Percentiles rank a stretch among this genome's conserved stretches.
These are phyloP conservation scores for Chrysanthemum seticuspe DNA, from an alignment of 129 eudicot species.

Conservation along the genomic window DNA sequence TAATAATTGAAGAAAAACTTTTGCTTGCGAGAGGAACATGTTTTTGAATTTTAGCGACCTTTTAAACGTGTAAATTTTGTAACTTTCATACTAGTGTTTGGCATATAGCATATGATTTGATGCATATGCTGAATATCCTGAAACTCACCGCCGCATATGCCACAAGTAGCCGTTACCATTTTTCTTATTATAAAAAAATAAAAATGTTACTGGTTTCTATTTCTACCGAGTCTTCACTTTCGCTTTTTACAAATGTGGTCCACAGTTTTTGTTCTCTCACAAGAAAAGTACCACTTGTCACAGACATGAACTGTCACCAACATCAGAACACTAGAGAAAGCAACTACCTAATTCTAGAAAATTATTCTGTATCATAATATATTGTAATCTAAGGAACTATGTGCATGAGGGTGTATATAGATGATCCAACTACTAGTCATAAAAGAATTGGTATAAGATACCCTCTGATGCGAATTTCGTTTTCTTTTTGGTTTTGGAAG, in stretches of 20 bases:
- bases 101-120: conserved; percentile 6
- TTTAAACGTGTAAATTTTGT: conserved; percentile 6
- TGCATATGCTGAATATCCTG: conserved; percentile 11
- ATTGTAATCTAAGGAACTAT: not conserved
- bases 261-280: conserved; percentile 14
- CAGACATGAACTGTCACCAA: not conserved
- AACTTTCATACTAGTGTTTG: not conserved
- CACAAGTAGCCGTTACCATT: not conserved
- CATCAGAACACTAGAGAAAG: not conserved
- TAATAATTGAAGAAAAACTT: too few relatives aligned
- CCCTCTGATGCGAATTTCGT: not conserved
- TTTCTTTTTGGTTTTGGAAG: not conserved
- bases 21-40: not conserved
- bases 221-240: not conserved
- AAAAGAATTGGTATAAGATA: not conserved
- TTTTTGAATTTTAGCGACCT: not conserved
- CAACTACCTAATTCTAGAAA: not conserved
- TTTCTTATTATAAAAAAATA: not conserved
- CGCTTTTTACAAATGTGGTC: not conserved
- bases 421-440: not conserved
- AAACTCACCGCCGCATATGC: conserved; percentile 20
- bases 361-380: not conserved
- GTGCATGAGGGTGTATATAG: too few relatives aligned
- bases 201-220: not conserved
- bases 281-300: not conserved